phyloP scores from a whole-genome alignment of 108 stramenopile species.

The Nannochloropsis salina region DNA sequence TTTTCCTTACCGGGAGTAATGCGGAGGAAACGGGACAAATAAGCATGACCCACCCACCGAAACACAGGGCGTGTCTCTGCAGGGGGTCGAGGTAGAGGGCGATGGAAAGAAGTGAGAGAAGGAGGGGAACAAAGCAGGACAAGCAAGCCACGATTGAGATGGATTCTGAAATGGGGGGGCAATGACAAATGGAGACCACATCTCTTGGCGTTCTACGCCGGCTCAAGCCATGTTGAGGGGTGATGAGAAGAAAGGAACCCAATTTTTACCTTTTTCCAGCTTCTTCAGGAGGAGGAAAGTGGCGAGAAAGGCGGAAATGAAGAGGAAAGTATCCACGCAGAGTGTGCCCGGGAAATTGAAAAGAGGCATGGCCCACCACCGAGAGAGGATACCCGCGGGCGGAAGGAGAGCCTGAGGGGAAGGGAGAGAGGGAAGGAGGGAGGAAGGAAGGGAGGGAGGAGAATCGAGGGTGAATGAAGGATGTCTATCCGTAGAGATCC shows the following conservation, averaged over 20 bases:
- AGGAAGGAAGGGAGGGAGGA: background rate
- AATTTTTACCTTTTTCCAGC: background rate
- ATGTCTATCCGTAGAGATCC: no score
- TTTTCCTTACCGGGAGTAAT: background rate
- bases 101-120: background rate
- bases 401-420: background rate
- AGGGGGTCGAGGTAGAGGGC: background rate
- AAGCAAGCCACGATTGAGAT: background rate
- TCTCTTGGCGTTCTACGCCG: no score
- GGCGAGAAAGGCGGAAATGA: background rate
- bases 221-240: background rate
- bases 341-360: background rate
- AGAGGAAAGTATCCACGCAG: background rate
- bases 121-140: background rate
- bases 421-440: background rate
- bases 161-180: background rate
- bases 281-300: background rate
- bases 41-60: background rate
- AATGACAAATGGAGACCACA: background rate
- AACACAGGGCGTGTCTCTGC: background rate
- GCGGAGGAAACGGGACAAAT: background rate
- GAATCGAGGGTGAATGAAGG: no score
- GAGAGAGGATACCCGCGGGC: background rate
- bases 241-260: background rate
- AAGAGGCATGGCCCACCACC: background rate